A percentile compares a stretch with the other conserved stretches of the same genome.
phyloP scores from a whole-genome alignment of 1,284 basidiomycete genomes.

The Malassezia globosa region DNA sequence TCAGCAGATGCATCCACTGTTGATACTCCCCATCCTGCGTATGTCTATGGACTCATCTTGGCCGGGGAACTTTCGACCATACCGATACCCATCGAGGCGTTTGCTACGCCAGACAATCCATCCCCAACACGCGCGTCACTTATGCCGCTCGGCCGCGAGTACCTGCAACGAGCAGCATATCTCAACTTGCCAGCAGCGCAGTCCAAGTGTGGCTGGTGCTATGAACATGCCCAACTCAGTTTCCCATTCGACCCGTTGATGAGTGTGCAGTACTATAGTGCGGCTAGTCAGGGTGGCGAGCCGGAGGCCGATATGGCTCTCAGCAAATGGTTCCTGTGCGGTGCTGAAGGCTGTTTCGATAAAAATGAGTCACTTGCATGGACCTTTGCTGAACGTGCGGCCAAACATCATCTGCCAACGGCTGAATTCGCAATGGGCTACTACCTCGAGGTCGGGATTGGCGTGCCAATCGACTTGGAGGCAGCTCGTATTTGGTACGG shows the following conservation, averaged over 20 bases:
- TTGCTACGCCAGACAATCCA: constrained; percentile 25
- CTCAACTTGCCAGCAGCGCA: constrained; percentile 77
- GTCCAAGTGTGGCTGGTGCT: constrained; percentile 75
- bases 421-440: constrained; percentile 93
- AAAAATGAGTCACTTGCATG: constrained; percentile 78
- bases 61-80: constrained; percentile 52
- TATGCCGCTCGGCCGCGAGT: constrained; percentile 25
- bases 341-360: constrained; percentile 65
- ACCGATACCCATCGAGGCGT: constrained; percentile 23
- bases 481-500: constrained; percentile 60
- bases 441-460: constrained; percentile 61
- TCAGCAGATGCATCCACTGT: constrained; percentile 67
- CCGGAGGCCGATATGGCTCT: constrained; percentile 83
- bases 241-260: constrained; percentile 79
- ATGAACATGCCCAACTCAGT: constrained; percentile 76
- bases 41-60: constrained; percentile 66
- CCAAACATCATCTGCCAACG: constrained; percentile 62
- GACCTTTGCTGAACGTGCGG: constrained; percentile 84
- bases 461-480: constrained; percentile 53
- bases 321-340: constrained; percentile 88
- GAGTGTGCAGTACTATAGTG: constrained; percentile 79
- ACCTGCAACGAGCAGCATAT: constrained; percentile 69
- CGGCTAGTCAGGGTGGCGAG: constrained; percentile 58
- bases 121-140: constrained; percentile 30
- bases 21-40: constrained; percentile 71